Base-by-base conservation (phyloP, 768 basidiomycete species). In the Leucosporidium creatinivorum region DNA sequence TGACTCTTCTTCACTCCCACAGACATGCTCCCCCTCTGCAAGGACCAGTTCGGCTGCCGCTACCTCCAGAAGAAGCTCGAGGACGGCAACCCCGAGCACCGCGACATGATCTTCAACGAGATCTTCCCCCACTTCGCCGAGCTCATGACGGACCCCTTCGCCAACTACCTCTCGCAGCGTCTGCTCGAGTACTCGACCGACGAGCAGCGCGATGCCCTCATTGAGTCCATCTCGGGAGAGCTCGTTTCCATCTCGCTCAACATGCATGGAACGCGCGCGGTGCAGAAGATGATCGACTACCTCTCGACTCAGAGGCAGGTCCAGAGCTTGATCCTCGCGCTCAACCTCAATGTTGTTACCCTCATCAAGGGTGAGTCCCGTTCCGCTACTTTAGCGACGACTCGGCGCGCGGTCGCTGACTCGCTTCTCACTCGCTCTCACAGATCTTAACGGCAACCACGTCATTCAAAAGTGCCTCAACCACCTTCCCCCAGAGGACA, bases 221-320 rank as follows among this genome's bases (percentile, higher is more conserved):
- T 96, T 80, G 94, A 98, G 78, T 93, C 91, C 30, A 94, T 99
- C 59, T 91, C 93, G 44, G 89, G 93, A 76, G 96, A 99, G 74
- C 84, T 99, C 59, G 96, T 99, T 75, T 92, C 88, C 77, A 98
- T 99, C 76, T 96, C 93, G 44, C 83, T 99, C 70, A 99, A 99
- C 80, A 99, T 99, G 96, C 96, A 99, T 79, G 96, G 96, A 39
- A 99, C 96, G 39, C 87, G 96, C 69, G 96, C 96, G 31, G 96
- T 98, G 66, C 96, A 99, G 82, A 98, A 98, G 82, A 98, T 98
- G 94, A 96, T 99, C 70, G 96, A 99, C 79, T 98, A 96, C 82
- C 81, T 99, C 77, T 94, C 93, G 26, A 92, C 91, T 62, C 87
- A 90, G 75, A 83, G 96, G 76, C 91, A 93, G 89, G 97, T 99